Evolutionary conservation across 345 rosid genomes (phyloP), one percentile per base, ranked within the genome.

Genomic region (Trapa bicornis): DNA sequence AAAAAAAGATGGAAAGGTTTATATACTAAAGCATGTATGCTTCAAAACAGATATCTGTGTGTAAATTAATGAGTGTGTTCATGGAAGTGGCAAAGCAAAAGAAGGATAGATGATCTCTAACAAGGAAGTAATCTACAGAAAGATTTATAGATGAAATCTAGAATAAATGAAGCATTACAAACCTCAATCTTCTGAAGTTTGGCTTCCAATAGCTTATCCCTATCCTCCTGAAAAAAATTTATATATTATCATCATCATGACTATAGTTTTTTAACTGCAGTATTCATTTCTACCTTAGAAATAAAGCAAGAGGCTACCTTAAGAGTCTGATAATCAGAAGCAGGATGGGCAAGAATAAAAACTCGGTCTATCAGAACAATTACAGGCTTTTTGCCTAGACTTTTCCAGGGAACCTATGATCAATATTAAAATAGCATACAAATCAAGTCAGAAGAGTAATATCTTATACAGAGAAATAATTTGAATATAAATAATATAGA

Each of bases 181-280:
- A 91, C 99, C 96, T 94, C 97, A 72, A 91, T 94, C 80, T 89
- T 96, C 70, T 86, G 95, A 82, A 86, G 89, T 80, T 94, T 94
- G 71, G 92, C 82, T 74, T 88, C 95, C 73, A 91, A 81, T 67
- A 87, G 91, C 69, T 91, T 94, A 71, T 81, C 85, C 83, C 83
- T 81, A 67, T 87, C 94, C 80, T 90, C 92, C 99, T 91, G 29
- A 22, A 52, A 45, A 58, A 69, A 29, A 71, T 22, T 22, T 22
- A 22, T 22, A 45, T 64, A 72, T 47, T 17, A 42, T 42, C 37
- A 43, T 65, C 15, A 65, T 65, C 36, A 29, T 37, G 37, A 65
- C 17, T 8, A 14, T 42, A 7, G 43, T 53, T 5, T 9, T 42
- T 17, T 1, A 47, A 41, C 33, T 5, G 12, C 15, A 1, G 11